Base-by-base conservation (phyloP, 2,329 filamentous ascomycete species). In the Zymoseptoria pseudotritici region DNA sequence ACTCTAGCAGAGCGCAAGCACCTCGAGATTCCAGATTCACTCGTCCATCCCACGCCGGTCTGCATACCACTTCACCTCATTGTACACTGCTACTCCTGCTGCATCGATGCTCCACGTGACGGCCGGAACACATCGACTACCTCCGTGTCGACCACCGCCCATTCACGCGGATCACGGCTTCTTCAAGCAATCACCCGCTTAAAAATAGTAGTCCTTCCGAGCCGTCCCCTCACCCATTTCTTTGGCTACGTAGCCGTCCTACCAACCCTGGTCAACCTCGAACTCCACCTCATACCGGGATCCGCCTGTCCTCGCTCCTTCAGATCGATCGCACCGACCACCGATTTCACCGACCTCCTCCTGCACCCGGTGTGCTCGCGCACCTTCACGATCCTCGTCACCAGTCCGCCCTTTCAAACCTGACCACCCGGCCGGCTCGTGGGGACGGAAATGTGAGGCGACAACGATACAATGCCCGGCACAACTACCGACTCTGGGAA, bases 401-500 rank as follows among this genome's bases (percentile, higher is more conserved):
- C 36, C 36, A 46, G 13, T 46, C 17, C 36, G 17, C 13, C 36
- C 36, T 17, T n/a, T 46, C 17, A 2, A 46, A 46, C 36, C 36
- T 46, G 11, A 29, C 26, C 36, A 46, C 50, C 10, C 20, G 52
- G 21, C 52, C 52, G 52, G 52, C 52, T 53, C 22, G 4, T 29
- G 22, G 9, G 20, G 52, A 53, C 52, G 52, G 52, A 53, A 53
- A 53, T 53, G 52, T 53, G 52, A 53, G 17, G 52, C 52, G 52
- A n/a, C 52, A 21, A 53, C 50, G 56, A 52, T 64, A 68, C 20
- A 60, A 70, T 70, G 69, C 66, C 69, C 49, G 58, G 58, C 57
- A 59, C 59, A 56, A 61, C 65, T 42, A 54, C 57, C 59, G 58
- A 62, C 36, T 59, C 52, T 56, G 65, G 61, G 58, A 80, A 80